Percentiles rank a stretch among this genome's conserved stretches.
Evolutionary conservation across 495 filamentous ascomycete species (phyloP).

Genomic region (Talaromyces liani): DNA sequence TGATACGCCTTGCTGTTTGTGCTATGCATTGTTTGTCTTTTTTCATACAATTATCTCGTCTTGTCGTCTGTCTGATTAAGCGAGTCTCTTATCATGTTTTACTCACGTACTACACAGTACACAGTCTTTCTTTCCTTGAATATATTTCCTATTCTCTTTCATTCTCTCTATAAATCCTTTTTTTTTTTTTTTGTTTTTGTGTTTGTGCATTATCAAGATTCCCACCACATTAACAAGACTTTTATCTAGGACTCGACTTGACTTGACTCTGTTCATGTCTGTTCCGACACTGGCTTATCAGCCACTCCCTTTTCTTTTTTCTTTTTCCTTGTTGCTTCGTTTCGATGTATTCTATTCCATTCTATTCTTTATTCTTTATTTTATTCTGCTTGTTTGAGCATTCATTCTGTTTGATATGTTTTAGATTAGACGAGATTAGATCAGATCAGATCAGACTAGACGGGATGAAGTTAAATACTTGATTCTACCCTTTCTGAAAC

Average conservation of each 20-base stretch:
- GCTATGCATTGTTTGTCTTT: not conserved
- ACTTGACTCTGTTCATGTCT: too few species aligned
- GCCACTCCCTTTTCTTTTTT: constrained; percentile 15
- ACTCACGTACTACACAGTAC: not conserved
- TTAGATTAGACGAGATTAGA: constrained; percentile 9
- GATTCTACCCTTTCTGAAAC: too few species aligned
- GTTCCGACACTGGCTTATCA: not conserved
- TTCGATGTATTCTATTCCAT: too few species aligned
- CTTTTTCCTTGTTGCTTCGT: constrained; percentile 13
- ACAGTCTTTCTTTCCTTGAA: constrained; percentile 11
- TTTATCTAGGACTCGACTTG: constrained; percentile 6
- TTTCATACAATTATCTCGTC: not conserved
- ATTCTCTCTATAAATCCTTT: constrained; percentile 12
- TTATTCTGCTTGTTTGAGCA: too few species aligned
- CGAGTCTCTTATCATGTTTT: not conserved
- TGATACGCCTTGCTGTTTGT: not conserved
- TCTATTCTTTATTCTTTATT: too few species aligned
- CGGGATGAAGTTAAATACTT: too few species aligned
- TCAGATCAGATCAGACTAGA: constrained; percentile 2
- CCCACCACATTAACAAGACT: not conserved
- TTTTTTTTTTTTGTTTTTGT: too few species aligned
- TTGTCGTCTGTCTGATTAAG: not conserved
- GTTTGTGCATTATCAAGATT: constrained; percentile 16
- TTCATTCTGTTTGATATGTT: not conserved
- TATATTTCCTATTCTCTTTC: constrained; percentile 15